Evolutionary conservation across 768 basidiomycete species (phyloP), one percentile per base, ranked within the genome.

Genomic region (Hortiboletus flavorubellus): DNA sequence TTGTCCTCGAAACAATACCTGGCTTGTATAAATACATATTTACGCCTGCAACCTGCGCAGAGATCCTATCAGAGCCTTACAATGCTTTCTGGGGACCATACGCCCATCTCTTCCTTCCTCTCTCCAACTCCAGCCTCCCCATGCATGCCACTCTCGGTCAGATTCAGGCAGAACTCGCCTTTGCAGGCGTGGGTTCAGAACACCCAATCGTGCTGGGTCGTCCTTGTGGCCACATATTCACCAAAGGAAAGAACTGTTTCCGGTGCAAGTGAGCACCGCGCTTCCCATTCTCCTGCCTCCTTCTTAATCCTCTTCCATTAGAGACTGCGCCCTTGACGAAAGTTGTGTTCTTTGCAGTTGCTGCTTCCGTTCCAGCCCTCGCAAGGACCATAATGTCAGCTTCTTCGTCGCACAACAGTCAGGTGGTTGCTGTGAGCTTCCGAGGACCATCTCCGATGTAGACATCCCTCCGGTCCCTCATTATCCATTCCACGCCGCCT

Each of bases 391-490:
- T 74, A 96, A 93, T 59, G 85, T 98, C 62, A 88, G 89, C 56
- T 95, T 98, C 75, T 93, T 91, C 71, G 89, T 96, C 61, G 86
- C 90, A 9, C 91, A 91, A 54, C 93, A 97, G 62, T 87, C 89
- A 0, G 90, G 93, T 8, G 91, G 93, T 5, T 94, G 91, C 62
- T 99, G 97, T 66, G 93, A 98, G 21, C 63, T 72, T 52, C 66
- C 77, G 18, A 75, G 66, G 49, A 70, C 76, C 26, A 67, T 81
- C 46, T 56, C 59, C 58, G 80, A 59, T 64, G 76, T 64, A 11
- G 81, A 84, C 37, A 70, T 87, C 11, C 85, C 86, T 15, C 78
- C 83, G 2, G 81, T 87, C 12, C 77, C 78, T 46, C 74, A 85
- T 61, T 84, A 82, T 61, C 80, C 85, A 8, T 76, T 79, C 61